A percentile compares a stretch with the other conserved stretches of the same genome.
phyloP scores from a whole-genome alignment of 2,329 filamentous ascomycete species.

The Penicillium sp. region DNA sequence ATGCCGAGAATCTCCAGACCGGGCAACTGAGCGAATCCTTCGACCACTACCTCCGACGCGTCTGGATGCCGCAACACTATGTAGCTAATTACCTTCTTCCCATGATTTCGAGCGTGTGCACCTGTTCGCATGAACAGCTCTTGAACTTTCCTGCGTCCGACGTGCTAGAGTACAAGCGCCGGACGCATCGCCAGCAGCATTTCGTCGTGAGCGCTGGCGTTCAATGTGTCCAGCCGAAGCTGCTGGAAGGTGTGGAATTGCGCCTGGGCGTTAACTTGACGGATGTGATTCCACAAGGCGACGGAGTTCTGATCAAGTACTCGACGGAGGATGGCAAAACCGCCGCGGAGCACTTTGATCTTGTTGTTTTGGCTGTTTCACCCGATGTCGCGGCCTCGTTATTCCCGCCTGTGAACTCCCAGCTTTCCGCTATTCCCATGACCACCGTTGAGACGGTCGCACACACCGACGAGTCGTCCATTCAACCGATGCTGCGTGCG shows the following conservation, averaged over 20 bases:
- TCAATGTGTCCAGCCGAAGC: constrained; percentile 50
- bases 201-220: constrained; percentile 56
- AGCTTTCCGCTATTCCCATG: constrained; percentile 51
- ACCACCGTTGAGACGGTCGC: constrained; percentile 53
- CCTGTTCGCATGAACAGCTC: constrained; percentile 55
- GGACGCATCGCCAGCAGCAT: constrained; percentile 51
- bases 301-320: constrained; percentile 6
- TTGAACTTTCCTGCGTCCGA: constrained; percentile 57
- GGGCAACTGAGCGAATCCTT: constrained; percentile 46
- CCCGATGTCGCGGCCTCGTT: constrained; percentile 55
- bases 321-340: constrained; percentile 15
- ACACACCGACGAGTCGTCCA: constrained; percentile 36
- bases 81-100: constrained; percentile 55
- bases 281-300: constrained; percentile 14
- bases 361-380: constrained; percentile 57
- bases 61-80: constrained; percentile 52
- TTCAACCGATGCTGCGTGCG: constrained; percentile 15
- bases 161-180: constrained; percentile 53
- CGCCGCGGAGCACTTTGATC: constrained; percentile 48
- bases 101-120: constrained; percentile 57
- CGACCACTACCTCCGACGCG: constrained; percentile 53
- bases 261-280: constrained; percentile 39
- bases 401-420: constrained; percentile 46
- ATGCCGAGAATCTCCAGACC: constrained; percentile 12
- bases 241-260: constrained; percentile 47